Base-by-base conservation (phyloP, 1,139 yeast species). In the Ashbya aceris region DNA sequence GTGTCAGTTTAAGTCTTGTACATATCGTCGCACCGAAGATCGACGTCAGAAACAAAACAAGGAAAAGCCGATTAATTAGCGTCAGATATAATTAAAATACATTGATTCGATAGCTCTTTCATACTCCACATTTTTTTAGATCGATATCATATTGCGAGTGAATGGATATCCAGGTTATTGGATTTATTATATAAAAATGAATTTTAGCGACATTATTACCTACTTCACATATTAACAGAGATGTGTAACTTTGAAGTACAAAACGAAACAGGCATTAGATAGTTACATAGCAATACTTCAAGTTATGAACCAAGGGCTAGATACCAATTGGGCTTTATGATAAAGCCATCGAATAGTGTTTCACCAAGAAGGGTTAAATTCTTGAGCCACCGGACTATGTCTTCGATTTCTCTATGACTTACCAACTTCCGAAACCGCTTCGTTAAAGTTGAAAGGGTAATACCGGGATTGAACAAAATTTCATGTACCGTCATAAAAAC, bases 381-480 rank as follows among this genome's bases (percentile, higher is more conserved):
- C 2, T 59, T 49, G 14, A 84, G 62, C 95, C 95, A 86, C 1
- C 66, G 55, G 33, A 82, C 55, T 2, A 83, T 68, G 7, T 65
- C 63, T 9, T 57, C 45, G 14, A 77, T 64, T 54, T 85, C 95
- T 2, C 56, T 51, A 1, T 55, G 52, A 4, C 79, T 73, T 7
- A 60, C 36, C 77, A 60, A 13, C 72, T 68, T 3, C 70, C 61
- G 26, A 58, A 60, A 54, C 74, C 56, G 42, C 64, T 66, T 11
- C 53, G 54, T 41, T 61, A 70, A 23, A 74, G 48, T 6, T 49
- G 48, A n/a, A 43, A 55, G 40, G 0, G 76, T 66, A 5, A 79
- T 68, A 2, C 95, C 95, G 0, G 95, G 95, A 40, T 76, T 68
- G 54, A 77, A 73, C 10, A 79, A 68, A n/a, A 83, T 58, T 39